Evolutionary conservation across 2,329 filamentous ascomycete genomes (phyloP), one percentile per base, ranked within the genome.

Genomic region (Botryotinia narcissicola): DNA sequence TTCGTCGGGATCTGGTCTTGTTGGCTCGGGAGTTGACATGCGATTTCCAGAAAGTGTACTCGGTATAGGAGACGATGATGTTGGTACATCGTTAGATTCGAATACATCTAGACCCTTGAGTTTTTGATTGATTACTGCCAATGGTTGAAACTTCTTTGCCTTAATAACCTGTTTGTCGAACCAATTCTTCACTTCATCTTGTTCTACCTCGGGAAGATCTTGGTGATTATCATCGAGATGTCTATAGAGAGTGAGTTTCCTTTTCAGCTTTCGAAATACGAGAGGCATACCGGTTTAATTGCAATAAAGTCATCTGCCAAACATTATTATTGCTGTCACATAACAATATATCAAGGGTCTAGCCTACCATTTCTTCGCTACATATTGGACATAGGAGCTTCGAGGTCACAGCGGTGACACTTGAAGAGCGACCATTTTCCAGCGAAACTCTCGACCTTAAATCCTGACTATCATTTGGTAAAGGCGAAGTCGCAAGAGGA

Each of bases 351-450:
- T 63, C 37, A 35, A 66, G 67, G n/a, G 48, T 48, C 60, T 54
- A 74, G 75, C 76, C 35, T 84, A 96, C 94, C 96, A 99, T 99
- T 83, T 98, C 95, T 84, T 98, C 97, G 78, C 91, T 94, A 83
- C 96, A 99, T 81, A 99, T 99, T n/a, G 96, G 96, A 82, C 96
- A 99, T 72, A 95, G 90, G 74, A 99, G 89, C 82, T 88, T 88
- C 76, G 89, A 89, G 77, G 87, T 89, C 72, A 89, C 84, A 70
- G 89, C 87, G 29, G 82, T 82, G 67, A 83, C 83, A 71, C 84
- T 83, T 63, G 84, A 84, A 78, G 85, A 83, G 59, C 86, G 85
- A 75, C 86, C 85, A 83, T 88, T 87, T 60, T 88, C 88, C 69
- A 96, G 84, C 72, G 92, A 94, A 78, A 98, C 91, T 80, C 93